Percentiles rank a stretch among this genome's conserved stretches.
Evolutionary conservation across 2,329 filamentous ascomycete genomes (phyloP).

Genomic region (Hymenoscyphus albidus): DNA sequence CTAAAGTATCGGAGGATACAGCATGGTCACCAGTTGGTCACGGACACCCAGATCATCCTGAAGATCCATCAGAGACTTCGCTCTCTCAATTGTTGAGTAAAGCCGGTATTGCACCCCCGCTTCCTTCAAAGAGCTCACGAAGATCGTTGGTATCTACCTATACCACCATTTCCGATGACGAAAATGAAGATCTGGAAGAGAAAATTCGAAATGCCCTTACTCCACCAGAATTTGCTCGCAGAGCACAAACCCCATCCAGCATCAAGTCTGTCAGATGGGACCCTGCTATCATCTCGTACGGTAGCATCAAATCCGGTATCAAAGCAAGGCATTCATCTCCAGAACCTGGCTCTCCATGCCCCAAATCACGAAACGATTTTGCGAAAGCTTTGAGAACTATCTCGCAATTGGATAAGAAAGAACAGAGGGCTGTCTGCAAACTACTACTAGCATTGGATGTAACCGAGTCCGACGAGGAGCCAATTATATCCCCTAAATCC

Average conservation of each 20-base stretch:
- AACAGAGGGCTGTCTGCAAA: constrained; percentile 19
- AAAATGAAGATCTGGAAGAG: constrained; percentile 16
- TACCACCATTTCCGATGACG: constrained; percentile 13
- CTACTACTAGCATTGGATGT: constrained; percentile 24
- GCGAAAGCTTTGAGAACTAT: constrained; percentile 18
- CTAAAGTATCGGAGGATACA: neutral
- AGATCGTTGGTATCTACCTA: constrained; percentile 1
- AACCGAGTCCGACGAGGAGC: constrained; percentile 18
- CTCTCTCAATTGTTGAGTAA: neutral
- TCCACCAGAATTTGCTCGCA: neutral
- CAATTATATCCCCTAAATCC: neutral
- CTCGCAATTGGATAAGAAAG: constrained; percentile 19
- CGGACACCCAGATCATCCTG: neutral
- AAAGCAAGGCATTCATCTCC: neutral
- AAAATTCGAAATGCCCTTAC: constrained; percentile 17
- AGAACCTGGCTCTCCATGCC: constrained; percentile 2
- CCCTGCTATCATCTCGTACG: constrained; percentile 23
- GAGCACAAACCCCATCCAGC: constrained; percentile 7
- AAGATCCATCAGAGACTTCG: neutral
- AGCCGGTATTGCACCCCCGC: constrained; percentile 1
- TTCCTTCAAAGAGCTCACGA: constrained; percentile 7
- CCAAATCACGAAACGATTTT: constrained; percentile 8
- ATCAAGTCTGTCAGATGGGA: constrained; percentile 27
- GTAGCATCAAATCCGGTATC: constrained; percentile 10
- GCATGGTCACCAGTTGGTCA: neutral